Conservation (phyloP, 1,284 basidiomycete species). For the Mycena citricolor region DNA sequence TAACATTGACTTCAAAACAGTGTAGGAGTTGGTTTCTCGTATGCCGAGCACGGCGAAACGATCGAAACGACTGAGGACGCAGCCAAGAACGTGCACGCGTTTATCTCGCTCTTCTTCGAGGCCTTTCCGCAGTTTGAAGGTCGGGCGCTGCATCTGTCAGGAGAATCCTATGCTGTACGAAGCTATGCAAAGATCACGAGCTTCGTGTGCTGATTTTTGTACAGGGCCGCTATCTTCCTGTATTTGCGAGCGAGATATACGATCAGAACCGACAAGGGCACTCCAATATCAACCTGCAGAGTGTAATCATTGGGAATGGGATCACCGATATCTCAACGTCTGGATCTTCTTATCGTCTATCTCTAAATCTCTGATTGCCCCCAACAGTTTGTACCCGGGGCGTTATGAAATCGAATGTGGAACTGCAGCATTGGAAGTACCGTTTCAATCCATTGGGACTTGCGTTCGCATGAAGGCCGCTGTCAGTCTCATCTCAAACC, state of each 20-base stretch:
- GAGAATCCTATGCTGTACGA: constrained; percentile 66
- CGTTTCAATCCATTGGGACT: constrained; percentile 55
- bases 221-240: constrained; percentile 76
- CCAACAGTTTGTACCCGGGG: constrained; percentile 54
- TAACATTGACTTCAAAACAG: constrained; percentile 35
- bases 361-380: constrained; percentile 4
- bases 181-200: background rate
- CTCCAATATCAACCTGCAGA: constrained; percentile 66
- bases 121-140: constrained; percentile 69
- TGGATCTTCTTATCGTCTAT: constrained; percentile 14
- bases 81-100: constrained; percentile 68
- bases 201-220: background rate
- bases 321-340: constrained; percentile 64
- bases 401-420: constrained; percentile 66
- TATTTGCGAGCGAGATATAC: constrained; percentile 78
- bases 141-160: constrained; percentile 64
- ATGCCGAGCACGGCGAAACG: constrained; percentile 52
- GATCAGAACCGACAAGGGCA: constrained; percentile 72
- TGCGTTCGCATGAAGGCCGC: constrained; percentile 64
- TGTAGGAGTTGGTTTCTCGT: constrained; percentile 49
- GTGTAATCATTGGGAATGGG: constrained; percentile 62
- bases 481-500: constrained; percentile 33
- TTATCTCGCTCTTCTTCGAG: constrained; percentile 75
- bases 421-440: constrained; percentile 50
- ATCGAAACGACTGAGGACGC: constrained; percentile 69